These are phyloP conservation scores for Baudoinia panamericana DNA, from an alignment of 495 filamentous ascomycete genomes.

Conservation along the genomic window DNA sequence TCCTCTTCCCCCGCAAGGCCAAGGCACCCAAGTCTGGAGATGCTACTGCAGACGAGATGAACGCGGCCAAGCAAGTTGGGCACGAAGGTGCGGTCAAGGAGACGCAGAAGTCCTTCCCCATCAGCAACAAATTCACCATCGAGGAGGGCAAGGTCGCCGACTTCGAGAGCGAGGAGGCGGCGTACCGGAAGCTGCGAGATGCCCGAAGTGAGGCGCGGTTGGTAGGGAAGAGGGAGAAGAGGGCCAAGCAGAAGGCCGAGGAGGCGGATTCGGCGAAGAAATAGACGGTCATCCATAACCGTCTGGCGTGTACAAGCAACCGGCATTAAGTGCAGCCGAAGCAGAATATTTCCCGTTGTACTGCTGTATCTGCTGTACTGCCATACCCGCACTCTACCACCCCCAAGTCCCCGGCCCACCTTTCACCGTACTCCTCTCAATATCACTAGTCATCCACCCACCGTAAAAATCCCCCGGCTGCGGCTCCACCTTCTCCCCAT, in stretches of 20 bases:
- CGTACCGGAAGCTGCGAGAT: conserved; percentile 72
- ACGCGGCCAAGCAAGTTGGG: conserved; percentile 53
- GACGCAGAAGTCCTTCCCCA: conserved; percentile 39
- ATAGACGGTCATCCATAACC: too few species aligned
- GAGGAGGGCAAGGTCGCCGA: conserved; percentile 71
- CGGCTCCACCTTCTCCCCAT: conserved; percentile 44
- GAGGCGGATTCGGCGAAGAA: conserved; percentile 81
- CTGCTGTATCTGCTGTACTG: too few species aligned
- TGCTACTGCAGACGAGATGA: conserved; percentile 74
- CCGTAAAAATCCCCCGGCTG: conserved; percentile 49
- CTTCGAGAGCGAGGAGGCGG: conserved; percentile 62
- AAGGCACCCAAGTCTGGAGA: conserved; percentile 86
- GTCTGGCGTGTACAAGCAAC: too few species aligned
- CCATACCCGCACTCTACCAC: too few species aligned
- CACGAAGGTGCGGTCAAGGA: conserved; percentile 38
- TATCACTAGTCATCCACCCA: conserved; percentile 44
- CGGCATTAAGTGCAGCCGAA: too few species aligned
- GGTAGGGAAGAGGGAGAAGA: conserved; percentile 79
- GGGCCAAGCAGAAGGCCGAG: conserved; percentile 80
- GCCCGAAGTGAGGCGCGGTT: conserved; percentile 74
- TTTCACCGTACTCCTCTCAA: conserved; percentile 40
- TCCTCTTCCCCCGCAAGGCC: conserved; percentile 92
- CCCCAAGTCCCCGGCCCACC: conserved; percentile 36
- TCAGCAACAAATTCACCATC: conserved; percentile 51
- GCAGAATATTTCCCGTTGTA: too few species aligned